phyloP scores from a whole-genome alignment of 805 yeast species.

The Pichia cabralensis region DNA sequence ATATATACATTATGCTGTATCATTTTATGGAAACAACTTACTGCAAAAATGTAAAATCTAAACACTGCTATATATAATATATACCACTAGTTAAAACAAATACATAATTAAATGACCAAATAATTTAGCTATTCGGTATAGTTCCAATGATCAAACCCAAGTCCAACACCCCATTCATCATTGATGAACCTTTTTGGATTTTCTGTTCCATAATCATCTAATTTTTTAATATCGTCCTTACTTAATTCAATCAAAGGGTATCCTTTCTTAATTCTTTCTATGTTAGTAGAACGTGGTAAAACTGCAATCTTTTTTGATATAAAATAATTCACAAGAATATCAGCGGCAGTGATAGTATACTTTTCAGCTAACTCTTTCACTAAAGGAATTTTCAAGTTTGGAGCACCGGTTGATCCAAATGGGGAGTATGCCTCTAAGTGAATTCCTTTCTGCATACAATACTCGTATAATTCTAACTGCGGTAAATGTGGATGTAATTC shows the following conservation, averaged over 20 bases:
- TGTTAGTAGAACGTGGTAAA: conserved; percentile 63
- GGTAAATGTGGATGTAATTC: conserved; percentile 40
- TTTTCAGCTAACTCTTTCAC: conserved; percentile 46
- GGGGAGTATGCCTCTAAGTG: conserved; percentile 50
- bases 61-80: too few relatives aligned
- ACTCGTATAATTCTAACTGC: conserved; percentile 31
- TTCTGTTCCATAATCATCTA: conserved; percentile 23
- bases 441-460: conserved; percentile 28
- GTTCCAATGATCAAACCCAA: conserved; percentile 27
- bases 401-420: conserved; percentile 57
- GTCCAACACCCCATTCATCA: conserved; percentile 24
- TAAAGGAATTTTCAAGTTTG: conserved; percentile 42
- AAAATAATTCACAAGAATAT: conserved; percentile 54
- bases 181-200: conserved; percentile 25
- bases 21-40: too few relatives aligned
- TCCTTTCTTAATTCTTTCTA: conserved; percentile 45
- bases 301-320: conserved; percentile 50
- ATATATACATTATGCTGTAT: too few relatives aligned
- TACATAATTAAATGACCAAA: too few relatives aligned
- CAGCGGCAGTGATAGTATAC: conserved; percentile 42
- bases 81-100: too few relatives aligned
- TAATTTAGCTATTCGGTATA: too few relatives aligned
- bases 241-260: conserved; percentile 28
- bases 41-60: too few relatives aligned
- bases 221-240: conserved; percentile 25